phyloP scores from a whole-genome alignment of 768 basidiomycete species.

The Amanita polypyramis region DNA sequence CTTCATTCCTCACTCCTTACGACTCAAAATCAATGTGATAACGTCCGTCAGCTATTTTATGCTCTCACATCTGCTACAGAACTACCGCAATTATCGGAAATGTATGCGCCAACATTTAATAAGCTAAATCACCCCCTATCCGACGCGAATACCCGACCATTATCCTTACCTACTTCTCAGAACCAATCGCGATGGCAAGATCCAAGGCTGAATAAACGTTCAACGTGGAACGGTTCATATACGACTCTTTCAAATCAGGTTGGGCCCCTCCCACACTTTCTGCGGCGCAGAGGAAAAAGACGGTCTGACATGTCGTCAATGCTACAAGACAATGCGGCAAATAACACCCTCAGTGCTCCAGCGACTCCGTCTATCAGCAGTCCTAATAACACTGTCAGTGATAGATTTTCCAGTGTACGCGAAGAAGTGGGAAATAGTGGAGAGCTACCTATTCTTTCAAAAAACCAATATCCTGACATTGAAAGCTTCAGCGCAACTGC shows the following conservation, averaged over 20 bases:
- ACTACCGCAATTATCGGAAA: constrained; percentile 71
- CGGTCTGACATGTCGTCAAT: constrained; percentile 44
- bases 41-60: constrained; percentile 66
- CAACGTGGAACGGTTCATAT: constrained; percentile 71
- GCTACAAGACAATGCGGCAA: constrained; percentile 19
- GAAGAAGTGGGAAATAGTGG: constrained; percentile 24
- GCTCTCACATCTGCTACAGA: constrained; percentile 66
- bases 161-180: constrained; percentile 26
- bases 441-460: constrained; percentile 11
- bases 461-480: constrained; percentile 11
- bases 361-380: constrained; percentile 12
- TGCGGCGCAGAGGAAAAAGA: constrained; percentile 39
- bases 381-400: background rate
- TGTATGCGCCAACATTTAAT: constrained; percentile 77
- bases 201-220: constrained; percentile 37
- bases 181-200: constrained; percentile 18
- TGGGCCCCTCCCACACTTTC: constrained; percentile 32
- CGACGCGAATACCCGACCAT: constrained; percentile 25
- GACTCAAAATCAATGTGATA: constrained; percentile 74
- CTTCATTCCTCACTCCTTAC: constrained; percentile 66
- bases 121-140: constrained; percentile 23
- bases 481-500: constrained; percentile 52
- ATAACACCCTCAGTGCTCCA: constrained; percentile 30
- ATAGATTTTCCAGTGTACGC: constrained; percentile 12
- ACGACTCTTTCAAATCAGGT: constrained; percentile 36